Conservation (phyloP, 305 asterid genomes). For the Striga hermonthica region DNA sequence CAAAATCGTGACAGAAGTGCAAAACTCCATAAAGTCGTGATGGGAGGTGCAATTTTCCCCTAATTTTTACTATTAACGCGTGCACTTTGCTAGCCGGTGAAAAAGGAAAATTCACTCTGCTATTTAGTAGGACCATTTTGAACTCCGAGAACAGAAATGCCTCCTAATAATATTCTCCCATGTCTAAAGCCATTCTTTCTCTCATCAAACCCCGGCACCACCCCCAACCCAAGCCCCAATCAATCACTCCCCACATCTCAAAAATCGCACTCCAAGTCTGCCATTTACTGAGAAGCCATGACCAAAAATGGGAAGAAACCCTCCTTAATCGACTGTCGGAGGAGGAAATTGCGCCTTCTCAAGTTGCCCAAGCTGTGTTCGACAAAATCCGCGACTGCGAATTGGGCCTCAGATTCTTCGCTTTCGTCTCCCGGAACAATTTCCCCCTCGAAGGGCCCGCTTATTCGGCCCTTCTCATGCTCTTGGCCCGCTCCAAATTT, state of each 20-base stretch:
- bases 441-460: conserved; percentile 59
- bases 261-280: conserved; percentile 56
- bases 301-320: conserved; percentile 52
- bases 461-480: conserved; percentile 81
- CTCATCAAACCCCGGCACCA: conserved; percentile 59
- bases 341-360: conserved; percentile 57
- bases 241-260: conserved; percentile 44
- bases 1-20: no score
- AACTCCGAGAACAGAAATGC: background rate
- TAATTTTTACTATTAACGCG: no score
- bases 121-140: background rate
- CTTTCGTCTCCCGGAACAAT: conserved; percentile 49
- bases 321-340: conserved; percentile 56
- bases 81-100: no score
- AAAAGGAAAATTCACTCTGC: background rate
- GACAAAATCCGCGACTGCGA: conserved; percentile 71
- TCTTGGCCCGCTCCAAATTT: conserved; percentile 60
- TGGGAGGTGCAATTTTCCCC: no score
- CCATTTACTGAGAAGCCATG: conserved; percentile 53
- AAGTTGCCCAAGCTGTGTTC: conserved; percentile 83
- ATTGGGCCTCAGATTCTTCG: conserved; percentile 71
- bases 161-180: conserved; percentile 24
- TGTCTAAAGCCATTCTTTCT: conserved; percentile 70
- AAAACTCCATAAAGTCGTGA: no score
- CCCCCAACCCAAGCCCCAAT: conserved; percentile 39